Evolutionary conservation across 352 stramenopile species (phyloP).

Genomic region (Phytophthora nicotianae): DNA sequence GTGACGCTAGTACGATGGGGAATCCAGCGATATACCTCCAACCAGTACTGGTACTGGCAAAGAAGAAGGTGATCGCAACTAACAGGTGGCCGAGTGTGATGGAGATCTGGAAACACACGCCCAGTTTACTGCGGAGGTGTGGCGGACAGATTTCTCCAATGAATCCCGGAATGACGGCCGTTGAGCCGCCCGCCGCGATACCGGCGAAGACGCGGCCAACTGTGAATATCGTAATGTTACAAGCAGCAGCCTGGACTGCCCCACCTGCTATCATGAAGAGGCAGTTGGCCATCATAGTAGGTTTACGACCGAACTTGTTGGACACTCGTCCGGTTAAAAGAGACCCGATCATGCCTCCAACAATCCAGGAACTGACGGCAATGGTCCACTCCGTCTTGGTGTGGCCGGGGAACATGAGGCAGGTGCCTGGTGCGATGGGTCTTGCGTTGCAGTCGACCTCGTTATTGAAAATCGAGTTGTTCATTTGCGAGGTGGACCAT

Average conservation of each 20-base stretch:
- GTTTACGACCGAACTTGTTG: constrained; percentile 55
- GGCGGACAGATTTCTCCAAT: constrained; percentile 50
- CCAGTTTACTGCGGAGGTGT: constrained; percentile 36
- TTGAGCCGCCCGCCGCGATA: constrained; percentile 43
- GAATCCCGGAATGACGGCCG: constrained; percentile 39
- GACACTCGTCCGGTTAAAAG: constrained; percentile 31
- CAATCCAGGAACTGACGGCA: constrained; percentile 61
- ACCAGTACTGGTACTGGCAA: constrained; percentile 45
- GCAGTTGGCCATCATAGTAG: constrained; percentile 37
- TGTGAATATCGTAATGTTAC: constrained; percentile 38
- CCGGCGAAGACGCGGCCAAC: constrained; percentile 47
- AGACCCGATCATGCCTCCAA: constrained; percentile 51
- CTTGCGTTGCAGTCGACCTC: constrained; percentile 44
- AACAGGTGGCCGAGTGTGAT: constrained; percentile 48
- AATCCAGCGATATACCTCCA: constrained; percentile 58
- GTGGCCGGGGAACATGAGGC: constrained; percentile 37
- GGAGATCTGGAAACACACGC: constrained; percentile 48
- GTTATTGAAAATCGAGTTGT: constrained; percentile 43
- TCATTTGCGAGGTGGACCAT: constrained; percentile 63
- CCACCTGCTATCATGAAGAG: constrained; percentile 49
- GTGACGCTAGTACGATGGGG: background rate
- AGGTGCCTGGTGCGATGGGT: constrained; percentile 34
- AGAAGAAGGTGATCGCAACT: constrained; percentile 52
- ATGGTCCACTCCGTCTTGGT: constrained; percentile 54
- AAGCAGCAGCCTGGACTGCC: constrained; percentile 32